Conservation (phyloP, 495 filamentous ascomycete species). For the Podospora pseudocomata region DNA sequence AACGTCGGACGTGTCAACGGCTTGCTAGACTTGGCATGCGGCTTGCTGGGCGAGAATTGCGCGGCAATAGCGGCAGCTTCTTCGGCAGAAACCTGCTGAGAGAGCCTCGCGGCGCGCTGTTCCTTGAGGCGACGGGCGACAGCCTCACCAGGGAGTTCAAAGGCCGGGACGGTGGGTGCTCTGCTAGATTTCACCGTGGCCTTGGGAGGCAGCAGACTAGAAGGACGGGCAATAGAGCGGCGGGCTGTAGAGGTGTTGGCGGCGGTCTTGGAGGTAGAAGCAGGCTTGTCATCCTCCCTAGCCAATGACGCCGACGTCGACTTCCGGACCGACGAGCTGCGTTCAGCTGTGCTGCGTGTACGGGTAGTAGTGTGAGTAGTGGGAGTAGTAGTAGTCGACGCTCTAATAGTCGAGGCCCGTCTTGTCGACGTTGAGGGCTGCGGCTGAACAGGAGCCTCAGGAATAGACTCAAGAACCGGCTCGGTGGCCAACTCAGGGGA, state of each 20-base stretch:
- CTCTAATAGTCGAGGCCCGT: not conserved
- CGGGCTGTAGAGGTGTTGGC: constrained; percentile 2
- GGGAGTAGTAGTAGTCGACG: not conserved
- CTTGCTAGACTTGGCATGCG: constrained; percentile 55
- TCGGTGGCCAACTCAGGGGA: constrained; percentile 30
- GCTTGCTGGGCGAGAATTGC: constrained; percentile 36
- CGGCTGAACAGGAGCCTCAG: not conserved
- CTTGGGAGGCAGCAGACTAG: constrained; percentile 46
- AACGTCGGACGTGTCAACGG: constrained; percentile 60
- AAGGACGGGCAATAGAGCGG: constrained; percentile 30
- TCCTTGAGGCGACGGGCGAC: constrained; percentile 60
- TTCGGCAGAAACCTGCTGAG: constrained; percentile 33
- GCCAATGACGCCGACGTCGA: constrained; percentile 34
- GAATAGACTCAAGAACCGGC: constrained; percentile 7
- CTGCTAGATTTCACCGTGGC: constrained; percentile 55
- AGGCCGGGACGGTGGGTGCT: constrained; percentile 59
- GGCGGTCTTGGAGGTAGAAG: not conserved
- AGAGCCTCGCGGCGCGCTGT: constrained; percentile 47
- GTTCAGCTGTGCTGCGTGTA: constrained; percentile 12
- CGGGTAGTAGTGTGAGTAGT: not conserved
- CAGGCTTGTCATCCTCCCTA: constrained; percentile 31
- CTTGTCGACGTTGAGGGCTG: not conserved
- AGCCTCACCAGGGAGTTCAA: constrained; percentile 69
- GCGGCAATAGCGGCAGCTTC: constrained; percentile 28
- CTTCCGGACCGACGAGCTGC: constrained; percentile 33